Evolutionary conservation across 106 monocot genomes (phyloP).

Genomic region (Vanilla planifolia): DNA sequence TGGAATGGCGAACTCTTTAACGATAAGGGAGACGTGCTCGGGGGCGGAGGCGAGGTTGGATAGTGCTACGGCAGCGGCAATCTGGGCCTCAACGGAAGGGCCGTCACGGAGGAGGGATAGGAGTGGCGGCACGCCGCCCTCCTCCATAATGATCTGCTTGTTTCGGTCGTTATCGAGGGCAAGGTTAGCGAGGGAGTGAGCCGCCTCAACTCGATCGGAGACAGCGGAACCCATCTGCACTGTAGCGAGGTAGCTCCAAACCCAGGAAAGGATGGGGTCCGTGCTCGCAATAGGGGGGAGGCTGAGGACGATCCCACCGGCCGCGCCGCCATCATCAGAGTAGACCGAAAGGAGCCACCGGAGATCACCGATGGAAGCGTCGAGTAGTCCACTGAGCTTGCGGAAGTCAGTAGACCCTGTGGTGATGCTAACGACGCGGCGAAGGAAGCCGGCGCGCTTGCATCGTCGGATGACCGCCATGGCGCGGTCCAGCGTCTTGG

Average conservation of each 20-base stretch:
- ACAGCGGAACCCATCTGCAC: slow-evolving; percentile 65
- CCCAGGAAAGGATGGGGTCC: slow-evolving; percentile 92
- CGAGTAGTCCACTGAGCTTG: slow-evolving; percentile 53
- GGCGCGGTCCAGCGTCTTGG: slow-evolving; percentile 72
- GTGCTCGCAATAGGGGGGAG: slow-evolving; percentile 94
- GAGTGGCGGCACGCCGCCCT: slow-evolving; percentile 75
- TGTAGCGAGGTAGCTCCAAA: slow-evolving; percentile 89
- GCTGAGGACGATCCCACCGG: slow-evolving; percentile 59
- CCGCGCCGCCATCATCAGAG: slow-evolving; percentile 33
- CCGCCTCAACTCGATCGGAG: slow-evolving; percentile 54
- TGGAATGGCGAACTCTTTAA: slow-evolving; percentile 48
- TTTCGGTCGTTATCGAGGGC: slow-evolving; percentile 86
- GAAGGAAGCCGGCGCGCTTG: slow-evolving; percentile 41
- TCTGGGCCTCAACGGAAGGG: slow-evolving; percentile 63
- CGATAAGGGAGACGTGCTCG: slow-evolving; percentile 71
- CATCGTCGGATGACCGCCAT: slow-evolving; percentile 49
- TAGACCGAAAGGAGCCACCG: slow-evolving; percentile 91
- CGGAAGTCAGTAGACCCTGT: slow-evolving; percentile 56
- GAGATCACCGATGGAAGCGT: slow-evolving; percentile 77
- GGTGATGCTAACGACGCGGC: slow-evolving; percentile 71
- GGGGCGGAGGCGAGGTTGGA: slow-evolving; percentile 65
- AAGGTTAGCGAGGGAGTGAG: slow-evolving; percentile 74
- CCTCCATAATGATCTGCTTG: slow-evolving; percentile 81
- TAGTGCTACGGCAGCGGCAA: slow-evolving; percentile 61
- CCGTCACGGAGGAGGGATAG: slow-evolving; percentile 81